These are phyloP conservation scores for Candida silvatica DNA, from an alignment of 805 yeast species.

Conservation along the genomic window DNA sequence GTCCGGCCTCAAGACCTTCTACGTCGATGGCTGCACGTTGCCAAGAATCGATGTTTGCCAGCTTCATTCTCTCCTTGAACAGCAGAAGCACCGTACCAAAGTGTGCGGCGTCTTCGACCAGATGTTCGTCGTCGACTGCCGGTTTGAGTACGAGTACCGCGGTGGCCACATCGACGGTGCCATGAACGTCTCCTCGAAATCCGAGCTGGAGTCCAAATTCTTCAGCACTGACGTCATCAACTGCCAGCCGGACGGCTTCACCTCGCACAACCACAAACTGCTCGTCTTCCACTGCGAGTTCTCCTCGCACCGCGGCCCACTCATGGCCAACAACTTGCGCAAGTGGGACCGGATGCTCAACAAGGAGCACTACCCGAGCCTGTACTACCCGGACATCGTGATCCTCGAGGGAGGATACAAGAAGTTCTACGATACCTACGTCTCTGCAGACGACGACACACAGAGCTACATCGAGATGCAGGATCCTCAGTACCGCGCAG, in stretches of 20 bases:
- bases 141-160: conserved; percentile 83
- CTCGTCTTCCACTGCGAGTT: conserved; percentile 92
- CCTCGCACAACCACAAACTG: conserved; percentile 29
- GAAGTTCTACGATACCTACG: conserved; percentile 52
- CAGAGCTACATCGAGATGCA: conserved; percentile 84
- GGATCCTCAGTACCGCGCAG: conserved; percentile 42
- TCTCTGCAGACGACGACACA: conserved; percentile 44
- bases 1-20: conserved; percentile 33
- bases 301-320: conserved; percentile 88
- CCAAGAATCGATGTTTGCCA: conserved; percentile 59
- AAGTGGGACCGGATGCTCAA: conserved; percentile 74
- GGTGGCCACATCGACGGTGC: conserved; percentile 94
- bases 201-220: conserved; percentile 55
- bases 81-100: conserved; percentile 18
- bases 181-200: conserved; percentile 63
- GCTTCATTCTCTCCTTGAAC: conserved; percentile 41
- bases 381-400: conserved; percentile 83
- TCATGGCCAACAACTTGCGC: conserved; percentile 80
- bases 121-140: conserved; percentile 67
- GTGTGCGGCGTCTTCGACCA: conserved; percentile 43
- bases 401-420: conserved; percentile 90
- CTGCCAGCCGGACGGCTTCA: conserved; percentile 16
- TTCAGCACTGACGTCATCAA: conserved; percentile 18
- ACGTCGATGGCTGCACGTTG: conserved; percentile 48
- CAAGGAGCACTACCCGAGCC: conserved; percentile 66